A percentile compares a stretch with the other conserved stretches of the same genome.
These are phyloP conservation scores for Crassisporium funariophilum DNA, from an alignment of 768 basidiomycete genomes.

Conservation along the genomic window DNA sequence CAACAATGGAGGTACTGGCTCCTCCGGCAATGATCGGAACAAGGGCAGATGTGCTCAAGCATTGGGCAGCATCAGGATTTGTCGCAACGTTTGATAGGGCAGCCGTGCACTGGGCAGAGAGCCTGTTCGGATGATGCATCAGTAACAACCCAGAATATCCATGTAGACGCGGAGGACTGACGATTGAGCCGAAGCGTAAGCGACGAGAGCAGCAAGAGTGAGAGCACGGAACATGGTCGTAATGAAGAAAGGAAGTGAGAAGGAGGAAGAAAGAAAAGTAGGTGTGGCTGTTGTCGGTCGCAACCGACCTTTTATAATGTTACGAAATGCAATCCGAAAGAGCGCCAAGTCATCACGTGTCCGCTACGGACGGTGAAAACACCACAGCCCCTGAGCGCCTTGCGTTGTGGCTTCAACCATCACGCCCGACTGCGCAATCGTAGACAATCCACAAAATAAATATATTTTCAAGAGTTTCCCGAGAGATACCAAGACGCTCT, in stretches of 20 bases:
- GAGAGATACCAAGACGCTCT: no score
- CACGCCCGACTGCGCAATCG: no score
- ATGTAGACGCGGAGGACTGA: slow-evolving; percentile 28
- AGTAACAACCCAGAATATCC: not conserved
- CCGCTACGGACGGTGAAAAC: no score
- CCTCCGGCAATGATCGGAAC: slow-evolving; percentile 37
- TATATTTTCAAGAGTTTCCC: no score
- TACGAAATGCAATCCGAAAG: no score
- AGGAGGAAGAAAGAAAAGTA: slow-evolving; percentile 16
- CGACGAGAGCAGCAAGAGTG: slow-evolving; percentile 31
- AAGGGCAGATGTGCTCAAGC: slow-evolving; percentile 52
- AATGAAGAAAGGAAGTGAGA: slow-evolving; percentile 13
- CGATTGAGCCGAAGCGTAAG: slow-evolving; percentile 47
- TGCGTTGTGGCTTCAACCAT: no score
- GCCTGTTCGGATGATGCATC: slow-evolving; percentile 23
- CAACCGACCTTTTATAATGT: slow-evolving; percentile 3
- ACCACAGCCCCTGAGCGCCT: no score
- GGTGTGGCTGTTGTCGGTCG: slow-evolving; percentile 5
- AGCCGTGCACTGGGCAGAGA: slow-evolving; percentile 52
- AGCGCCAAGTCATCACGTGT: not conserved
- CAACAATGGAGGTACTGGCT: slow-evolving; percentile 42
- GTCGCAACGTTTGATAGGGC: slow-evolving; percentile 47
- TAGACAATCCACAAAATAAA: no score
- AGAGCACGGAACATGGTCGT: slow-evolving; percentile 28
- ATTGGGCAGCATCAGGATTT: slow-evolving; percentile 45